A percentile compares a stretch with the other conserved stretches of the same genome.
Conservation (phyloP, 2,329 filamentous ascomycete genomes). For the Neophaeococcomyces mojaviensis region DNA sequence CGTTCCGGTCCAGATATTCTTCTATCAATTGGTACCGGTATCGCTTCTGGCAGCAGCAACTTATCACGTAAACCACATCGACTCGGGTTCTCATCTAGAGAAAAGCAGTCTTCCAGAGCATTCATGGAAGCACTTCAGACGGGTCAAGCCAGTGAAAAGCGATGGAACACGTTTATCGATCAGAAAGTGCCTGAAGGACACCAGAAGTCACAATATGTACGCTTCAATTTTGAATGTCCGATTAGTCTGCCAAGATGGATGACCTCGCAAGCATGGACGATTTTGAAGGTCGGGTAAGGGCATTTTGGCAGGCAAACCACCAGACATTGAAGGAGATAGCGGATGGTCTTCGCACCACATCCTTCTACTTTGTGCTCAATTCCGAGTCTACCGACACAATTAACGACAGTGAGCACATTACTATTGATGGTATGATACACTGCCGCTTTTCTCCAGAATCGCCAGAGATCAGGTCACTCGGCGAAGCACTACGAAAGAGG, state of each 20-base stretch:
- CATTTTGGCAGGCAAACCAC: neutral
- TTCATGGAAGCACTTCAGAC: neutral
- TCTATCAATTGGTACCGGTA: constrained; percentile 28
- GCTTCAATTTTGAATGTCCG: too few relatives aligned
- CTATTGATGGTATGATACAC: neutral
- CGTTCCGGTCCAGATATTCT: constrained; percentile 25
- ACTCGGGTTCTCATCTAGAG: neutral
- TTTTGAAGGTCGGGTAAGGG: neutral
- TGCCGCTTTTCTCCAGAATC: neutral
- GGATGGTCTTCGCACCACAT: constrained; percentile 14
- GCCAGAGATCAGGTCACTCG: neutral
- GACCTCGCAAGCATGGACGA: neutral
- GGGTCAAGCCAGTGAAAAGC: too few relatives aligned
- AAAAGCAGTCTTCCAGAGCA: neutral
- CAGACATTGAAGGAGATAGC: constrained; percentile 11
- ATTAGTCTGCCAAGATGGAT: neutral
- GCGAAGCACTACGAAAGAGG: neutral
- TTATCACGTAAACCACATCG: neutral
- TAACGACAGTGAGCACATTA: neutral
- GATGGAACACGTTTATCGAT: too few relatives aligned
- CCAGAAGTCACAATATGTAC: too few relatives aligned
- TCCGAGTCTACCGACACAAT: neutral
- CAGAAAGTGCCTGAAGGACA: too few relatives aligned
- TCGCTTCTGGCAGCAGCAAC: neutral
- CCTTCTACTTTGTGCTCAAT: constrained; percentile 16